Base-by-base conservation (phyloP, 1,284 basidiomycete genomes). In the Lentinula novae-zelandiae region DNA sequence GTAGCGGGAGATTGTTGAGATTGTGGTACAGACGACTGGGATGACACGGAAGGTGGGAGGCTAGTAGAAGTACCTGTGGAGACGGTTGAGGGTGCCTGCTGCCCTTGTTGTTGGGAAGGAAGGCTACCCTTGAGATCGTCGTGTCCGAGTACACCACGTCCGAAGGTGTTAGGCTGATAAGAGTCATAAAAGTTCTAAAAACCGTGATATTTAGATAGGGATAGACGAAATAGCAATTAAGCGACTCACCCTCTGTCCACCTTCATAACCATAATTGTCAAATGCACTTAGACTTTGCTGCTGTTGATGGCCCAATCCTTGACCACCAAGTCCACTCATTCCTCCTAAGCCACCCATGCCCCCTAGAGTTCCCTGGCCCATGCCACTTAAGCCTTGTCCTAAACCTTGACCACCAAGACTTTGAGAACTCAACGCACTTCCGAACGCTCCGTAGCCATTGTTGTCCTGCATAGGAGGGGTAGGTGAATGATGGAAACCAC, bases 71-170 rank as follows among this genome's bases (percentile, higher is more conserved):
- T 60, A 8, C 33, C 46, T 13, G 48, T 44, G 22, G 57, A 58
- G 15, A 48, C 53, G 27, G 60, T 51, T n/a, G 53, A 50, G 20
- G 60, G 20, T n/a, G 60, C 48, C 13, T 44, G 46, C 5, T 46
- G 53, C 77, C 80, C 65, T 55, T 60, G 58, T 46, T 85, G 85
- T 66, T 87, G 86, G 46, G 79, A 75, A 10, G 78, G 76, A 15
- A 85, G 78, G 31, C 89, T 75, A 51, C 82, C 81, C 71, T 92
- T 92, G 64, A 86, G 78, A 60, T 91, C 89, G 48, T 91, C 89
- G 60, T 90, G 57, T 20, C 27, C 86, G 27, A 79, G 78, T 4
- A 89, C 77, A n/a, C 80, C 78, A 62, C 79, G 83, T 27, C 89
- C 80, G 64, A 90, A 90, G 27, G 77, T 80, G 40, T 78, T 75